Conservation (phyloP, 495 filamentous ascomycete species). For the Penicillium roqueforti region DNA sequence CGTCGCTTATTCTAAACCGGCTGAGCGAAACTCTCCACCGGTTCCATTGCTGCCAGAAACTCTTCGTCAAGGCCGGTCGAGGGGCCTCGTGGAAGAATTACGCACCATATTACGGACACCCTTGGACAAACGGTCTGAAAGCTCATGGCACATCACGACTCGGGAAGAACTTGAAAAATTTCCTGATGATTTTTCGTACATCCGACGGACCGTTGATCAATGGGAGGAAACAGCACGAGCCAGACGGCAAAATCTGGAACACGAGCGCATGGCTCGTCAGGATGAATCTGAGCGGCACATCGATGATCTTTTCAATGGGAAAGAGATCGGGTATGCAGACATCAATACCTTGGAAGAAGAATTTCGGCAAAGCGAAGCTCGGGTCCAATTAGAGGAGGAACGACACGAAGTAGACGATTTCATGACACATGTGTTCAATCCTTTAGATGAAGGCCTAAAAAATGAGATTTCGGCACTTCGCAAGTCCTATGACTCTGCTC, state of each 20-base stretch:
- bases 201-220: slow-evolving; percentile 36
- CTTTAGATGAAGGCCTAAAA: slow-evolving; percentile 49
- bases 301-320: slow-evolving; percentile 54
- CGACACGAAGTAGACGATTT: slow-evolving; percentile 52
- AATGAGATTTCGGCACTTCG: slow-evolving; percentile 50
- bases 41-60: slow-evolving; percentile 30
- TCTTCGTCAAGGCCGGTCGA: slow-evolving; percentile 25
- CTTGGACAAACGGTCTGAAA: slow-evolving; percentile 33
- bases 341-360: slow-evolving; percentile 58
- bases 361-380: slow-evolving; percentile 53
- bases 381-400: slow-evolving; percentile 52
- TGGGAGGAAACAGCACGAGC: slow-evolving; percentile 46
- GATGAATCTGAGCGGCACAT: slow-evolving; percentile 52
- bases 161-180: slow-evolving; percentile 31
- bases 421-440: slow-evolving; percentile 48
- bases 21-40: slow-evolving; percentile 21
- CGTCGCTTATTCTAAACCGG: slow-evolving; percentile 29
- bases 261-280: slow-evolving; percentile 48
- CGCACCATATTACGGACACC: slow-evolving; percentile 35
- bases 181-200: slow-evolving; percentile 49
- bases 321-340: slow-evolving; percentile 59
- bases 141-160: slow-evolving; percentile 33
- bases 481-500: slow-evolving; percentile 45
- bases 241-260: slow-evolving; percentile 42
- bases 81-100: slow-evolving; percentile 30